Base-by-base conservation (phyloP, 2,329 filamentous ascomycete genomes). In the Nothopassalora personata region DNA sequence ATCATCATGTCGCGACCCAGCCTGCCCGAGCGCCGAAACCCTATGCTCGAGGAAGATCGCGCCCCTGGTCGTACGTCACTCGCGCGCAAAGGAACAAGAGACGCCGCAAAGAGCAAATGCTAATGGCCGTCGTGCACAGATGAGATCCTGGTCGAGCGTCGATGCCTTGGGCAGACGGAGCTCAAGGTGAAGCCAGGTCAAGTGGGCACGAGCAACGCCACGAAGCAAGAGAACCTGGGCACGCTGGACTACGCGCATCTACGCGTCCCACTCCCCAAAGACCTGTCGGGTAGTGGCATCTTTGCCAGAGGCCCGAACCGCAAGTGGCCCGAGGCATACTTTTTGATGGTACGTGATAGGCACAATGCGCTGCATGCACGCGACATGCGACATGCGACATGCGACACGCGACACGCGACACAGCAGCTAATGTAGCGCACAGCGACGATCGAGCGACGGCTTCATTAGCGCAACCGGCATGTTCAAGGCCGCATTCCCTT, bases 191-290 rank as follows among this genome's bases (percentile, higher is more conserved):
- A 91, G 78, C 86, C 91, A 69, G 86, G 87, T 34, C 86, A 88
- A 67, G 79, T 87, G n/a, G 85, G 84, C 60, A 84, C 84, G 9
- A 82, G 83, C 43, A 88, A 86, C 74, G 87, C 90, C 64, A 84
- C 86, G 58, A 90, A 90, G 72, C 80, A 85, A 50, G 82, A 87
- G 66, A 86, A 88, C 66, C 80, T 94, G 61, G 91, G 90, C 54
- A 85, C 87, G 50, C 96, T 99, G 73, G 94, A 97, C 76, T 99
- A 99, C 75, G 93, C 92, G 65, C 94, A 99, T 73, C 82, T 99
- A 53, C 89, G 93, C 71, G 93, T 92, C 61, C 93, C 94, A 13
- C 79, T 99, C 50, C 94, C 94, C 53, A 94, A 92, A 75, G 91
- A 94, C 64, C 87, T 97, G 67, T 85, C 86, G 61, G 83, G 82